A percentile compares a stretch with the other conserved stretches of the same genome.
phyloP scores from a whole-genome alignment of 2,329 filamentous ascomycete species.

The Apiospora arundinis region DNA sequence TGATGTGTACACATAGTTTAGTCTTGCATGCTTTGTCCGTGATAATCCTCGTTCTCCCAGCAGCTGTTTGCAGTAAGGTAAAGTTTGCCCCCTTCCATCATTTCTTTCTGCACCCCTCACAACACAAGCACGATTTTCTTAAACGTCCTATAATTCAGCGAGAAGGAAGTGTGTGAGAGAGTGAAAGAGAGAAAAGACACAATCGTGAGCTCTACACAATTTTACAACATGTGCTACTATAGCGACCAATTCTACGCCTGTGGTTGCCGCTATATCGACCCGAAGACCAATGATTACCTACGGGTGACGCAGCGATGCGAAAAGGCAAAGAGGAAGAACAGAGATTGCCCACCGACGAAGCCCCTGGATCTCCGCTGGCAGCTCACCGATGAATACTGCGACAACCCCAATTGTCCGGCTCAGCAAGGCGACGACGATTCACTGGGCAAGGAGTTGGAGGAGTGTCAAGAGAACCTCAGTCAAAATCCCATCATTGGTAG shows the following conservation, averaged over 20 bases:
- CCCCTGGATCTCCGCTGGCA: conserved; percentile 6
- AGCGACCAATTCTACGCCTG: conserved; percentile 10
- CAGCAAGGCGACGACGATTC: neutral
- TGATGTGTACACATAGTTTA: neutral
- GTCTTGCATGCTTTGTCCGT: neutral
- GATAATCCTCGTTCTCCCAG: neutral
- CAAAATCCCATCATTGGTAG: neutral
- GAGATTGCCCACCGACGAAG: neutral
- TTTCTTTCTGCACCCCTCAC: neutral
- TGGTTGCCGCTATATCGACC: conserved; percentile 8
- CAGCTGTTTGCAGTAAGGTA: neutral
- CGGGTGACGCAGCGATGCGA: conserved; percentile 1
- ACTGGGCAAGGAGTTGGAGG: neutral
- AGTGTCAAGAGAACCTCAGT: neutral
- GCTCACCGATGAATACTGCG: neutral
- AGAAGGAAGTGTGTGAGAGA: neutral
- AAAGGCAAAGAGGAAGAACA: conserved; percentile 1
- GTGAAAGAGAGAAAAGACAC: neutral
- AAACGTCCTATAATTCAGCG: neutral
- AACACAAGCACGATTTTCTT: neutral
- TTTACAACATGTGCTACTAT: neutral
- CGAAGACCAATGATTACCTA: neutral
- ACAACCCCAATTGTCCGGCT: conserved; percentile 1
- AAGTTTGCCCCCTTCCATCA: neutral
- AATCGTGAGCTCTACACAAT: neutral